Evolutionary conservation across 805 yeast species (phyloP), one percentile per base, ranked within the genome.

Genomic region (Zygotorulaspora danielsina): DNA sequence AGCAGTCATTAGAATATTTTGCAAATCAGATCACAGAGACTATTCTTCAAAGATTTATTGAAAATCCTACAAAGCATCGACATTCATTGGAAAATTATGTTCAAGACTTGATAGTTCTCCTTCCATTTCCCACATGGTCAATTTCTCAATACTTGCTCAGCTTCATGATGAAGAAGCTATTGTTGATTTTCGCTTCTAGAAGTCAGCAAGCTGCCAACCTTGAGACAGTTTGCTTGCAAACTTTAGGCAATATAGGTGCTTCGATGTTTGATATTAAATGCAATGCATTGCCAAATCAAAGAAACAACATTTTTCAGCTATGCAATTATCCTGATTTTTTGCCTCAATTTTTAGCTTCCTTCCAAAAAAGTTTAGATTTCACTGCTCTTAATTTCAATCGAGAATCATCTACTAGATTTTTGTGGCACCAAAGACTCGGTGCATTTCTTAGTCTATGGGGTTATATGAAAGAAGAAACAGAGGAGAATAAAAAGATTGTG

Each of bases 71-170:
- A 24, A 49, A 57, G 2, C 54, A 49, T 33, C 63, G 70, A 1
- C 66, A 59, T 24, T 54, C 69, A 2, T 49, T 83, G 26, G 87
- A 81, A 22, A 50, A 71, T 13, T 63, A 81, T 19, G 48, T 81
- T 1, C 74, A 72, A 30, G 95, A 85, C 50, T 59, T 84, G 15
- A 41, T 77, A 6, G 44, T 53, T 0, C 56, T 83, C 38, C 50
- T 83, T 7, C 57, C 64, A 2, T 58, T 58, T 6, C 84, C 87
- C 0, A 80, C 77, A 39, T 85, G 81, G 76, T 69, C 86, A 0
- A 76, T 75, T 0, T 69, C 80, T 1, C 84, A 76, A 43, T 48
- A 66, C 0, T 48, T 83, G 11, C 57, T 83, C 5, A 54, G 53
- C 6, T 65, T 77, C 1, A 39, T 80, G 2, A 61, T 72, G 51